phyloP scores from a whole-genome alignment of 805 yeast species.

The Lachancea nothofagi region DNA sequence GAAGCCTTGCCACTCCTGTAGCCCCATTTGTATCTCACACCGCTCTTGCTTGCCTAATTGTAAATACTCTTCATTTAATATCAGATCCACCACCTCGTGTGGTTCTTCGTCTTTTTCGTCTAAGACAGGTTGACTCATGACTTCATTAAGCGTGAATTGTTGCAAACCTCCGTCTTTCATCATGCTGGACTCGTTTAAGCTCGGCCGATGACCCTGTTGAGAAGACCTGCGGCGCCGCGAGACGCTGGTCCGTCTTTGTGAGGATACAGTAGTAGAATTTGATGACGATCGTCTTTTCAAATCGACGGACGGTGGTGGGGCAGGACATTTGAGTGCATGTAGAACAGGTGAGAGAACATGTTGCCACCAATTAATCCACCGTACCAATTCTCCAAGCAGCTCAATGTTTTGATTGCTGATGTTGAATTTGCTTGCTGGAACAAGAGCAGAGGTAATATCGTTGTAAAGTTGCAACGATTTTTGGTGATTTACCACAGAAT shows the following conservation, averaged over 20 bases:
- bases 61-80: slow-evolving; percentile 30
- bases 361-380: slow-evolving; percentile 30
- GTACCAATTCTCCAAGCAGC: slow-evolving; percentile 23
- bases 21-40: slow-evolving; percentile 23
- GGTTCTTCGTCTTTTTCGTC: slow-evolving; percentile 20
- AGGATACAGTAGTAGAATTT: slow-evolving; percentile 3
- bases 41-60: slow-evolving; percentile 16
- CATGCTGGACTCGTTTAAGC: slow-evolving; percentile 29
- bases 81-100: slow-evolving; percentile 12
- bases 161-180: slow-evolving; percentile 32
- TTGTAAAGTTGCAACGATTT: slow-evolving; percentile 17
- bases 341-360: slow-evolving; percentile 7
- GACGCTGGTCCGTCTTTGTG: slow-evolving; percentile 13
- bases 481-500: slow-evolving; percentile 5
- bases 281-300: slow-evolving; percentile 6
- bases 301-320: neutral
- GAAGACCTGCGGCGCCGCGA: slow-evolving; percentile 28
- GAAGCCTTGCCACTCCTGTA: slow-evolving; percentile 6
- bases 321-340: slow-evolving; percentile 4
- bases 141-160: slow-evolving; percentile 31
- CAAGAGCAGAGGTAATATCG: slow-evolving; percentile 28
- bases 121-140: slow-evolving; percentile 25
- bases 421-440: slow-evolving; percentile 22
- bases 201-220: slow-evolving; percentile 26
- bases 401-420: slow-evolving; percentile 31